phyloP scores from a whole-genome alignment of 306 rosid species.

The Cucurbita moschata region DNA sequence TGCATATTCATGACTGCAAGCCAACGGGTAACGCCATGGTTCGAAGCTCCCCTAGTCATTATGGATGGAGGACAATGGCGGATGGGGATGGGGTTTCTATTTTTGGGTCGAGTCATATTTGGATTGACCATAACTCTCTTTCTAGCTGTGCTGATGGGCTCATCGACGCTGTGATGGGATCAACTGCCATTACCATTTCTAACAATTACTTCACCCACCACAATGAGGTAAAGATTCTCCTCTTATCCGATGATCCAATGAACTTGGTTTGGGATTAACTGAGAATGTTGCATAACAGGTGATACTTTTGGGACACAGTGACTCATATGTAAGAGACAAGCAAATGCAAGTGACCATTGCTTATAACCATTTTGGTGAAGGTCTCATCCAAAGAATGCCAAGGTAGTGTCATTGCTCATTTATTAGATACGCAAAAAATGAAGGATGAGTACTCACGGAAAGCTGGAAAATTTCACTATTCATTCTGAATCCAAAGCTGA shows the following conservation, averaged over 20 bases:
- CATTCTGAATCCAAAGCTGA: not conserved
- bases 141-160: constrained; percentile 87
- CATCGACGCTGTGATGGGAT: constrained; percentile 79
- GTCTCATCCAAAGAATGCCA: constrained; percentile 95
- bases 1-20: constrained; percentile 76
- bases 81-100: constrained; percentile 85
- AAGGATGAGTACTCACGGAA: too few relatives aligned
- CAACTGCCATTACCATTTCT: constrained; percentile 82
- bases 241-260: not conserved
- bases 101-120: constrained; percentile 71
- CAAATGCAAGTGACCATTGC: constrained; percentile 98
- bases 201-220: constrained; percentile 87
- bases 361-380: constrained; percentile 97
- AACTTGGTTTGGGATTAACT: not conserved
- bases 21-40: constrained; percentile 92
- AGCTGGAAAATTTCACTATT: not conserved
- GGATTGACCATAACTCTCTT: constrained; percentile 87
- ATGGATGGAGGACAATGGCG: constrained; percentile 88
- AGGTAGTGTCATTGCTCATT: constrained; percentile 29
- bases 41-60: constrained; percentile 83
- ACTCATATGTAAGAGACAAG: constrained; percentile 67
- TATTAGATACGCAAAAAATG: constrained; percentile 16
- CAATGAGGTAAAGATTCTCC: constrained; percentile 46
- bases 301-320: constrained; percentile 87
- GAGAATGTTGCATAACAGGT: constrained; percentile 13